Percentiles rank a stretch among this genome's conserved stretches.
Conservation (phyloP, 2,329 filamentous ascomycete genomes). For the Colletotrichum sp. region DNA sequence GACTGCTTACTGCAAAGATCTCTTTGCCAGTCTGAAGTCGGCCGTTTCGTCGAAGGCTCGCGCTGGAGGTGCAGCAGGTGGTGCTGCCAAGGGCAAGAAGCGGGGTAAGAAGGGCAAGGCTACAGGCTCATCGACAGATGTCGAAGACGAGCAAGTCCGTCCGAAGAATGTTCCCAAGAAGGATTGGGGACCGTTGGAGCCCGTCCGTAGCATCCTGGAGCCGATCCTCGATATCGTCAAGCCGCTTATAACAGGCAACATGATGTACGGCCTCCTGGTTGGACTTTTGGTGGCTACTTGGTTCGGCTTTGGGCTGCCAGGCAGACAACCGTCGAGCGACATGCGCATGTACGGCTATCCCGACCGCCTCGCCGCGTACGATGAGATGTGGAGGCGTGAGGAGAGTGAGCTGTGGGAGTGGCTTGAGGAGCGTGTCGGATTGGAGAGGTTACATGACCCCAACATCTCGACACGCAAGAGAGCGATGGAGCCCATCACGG, state of each 20-base stretch:
- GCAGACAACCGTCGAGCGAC: slow-evolving; percentile 29
- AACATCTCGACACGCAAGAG: slow-evolving; percentile 48
- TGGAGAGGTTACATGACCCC: slow-evolving; percentile 62
- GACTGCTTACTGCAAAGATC: slow-evolving; percentile 78
- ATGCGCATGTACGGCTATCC: slow-evolving; percentile 52
- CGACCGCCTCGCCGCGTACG: slow-evolving; percentile 81
- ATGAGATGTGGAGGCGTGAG: slow-evolving; percentile 89
- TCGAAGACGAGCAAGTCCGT: slow-evolving; percentile 41
- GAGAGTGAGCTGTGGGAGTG: slow-evolving; percentile 92
- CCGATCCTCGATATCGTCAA: slow-evolving; percentile 73
- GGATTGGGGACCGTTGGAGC: slow-evolving; percentile 84
- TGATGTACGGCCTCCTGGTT: slow-evolving; percentile 77
- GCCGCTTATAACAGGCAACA: slow-evolving; percentile 76
- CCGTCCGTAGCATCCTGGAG: slow-evolving; percentile 71
- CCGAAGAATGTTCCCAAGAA: slow-evolving; percentile 48
- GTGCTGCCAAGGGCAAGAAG: slow-evolving; percentile 64
- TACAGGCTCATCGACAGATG: slow-evolving; percentile 48
- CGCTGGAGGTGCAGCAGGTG: slow-evolving; percentile 48
- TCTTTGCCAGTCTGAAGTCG: slow-evolving; percentile 76
- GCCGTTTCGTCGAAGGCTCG: slow-evolving; percentile 72
- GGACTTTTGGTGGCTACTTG: slow-evolving; percentile 77
- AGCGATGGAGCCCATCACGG: slow-evolving; percentile 57
- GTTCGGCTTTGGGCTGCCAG: slow-evolving; percentile 66
- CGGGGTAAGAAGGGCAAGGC: slow-evolving; percentile 59
- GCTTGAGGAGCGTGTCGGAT: slow-evolving; percentile 84